phyloP scores from a whole-genome alignment of 75 land plant genomes.

The Pinus tabuliformis region DNA sequence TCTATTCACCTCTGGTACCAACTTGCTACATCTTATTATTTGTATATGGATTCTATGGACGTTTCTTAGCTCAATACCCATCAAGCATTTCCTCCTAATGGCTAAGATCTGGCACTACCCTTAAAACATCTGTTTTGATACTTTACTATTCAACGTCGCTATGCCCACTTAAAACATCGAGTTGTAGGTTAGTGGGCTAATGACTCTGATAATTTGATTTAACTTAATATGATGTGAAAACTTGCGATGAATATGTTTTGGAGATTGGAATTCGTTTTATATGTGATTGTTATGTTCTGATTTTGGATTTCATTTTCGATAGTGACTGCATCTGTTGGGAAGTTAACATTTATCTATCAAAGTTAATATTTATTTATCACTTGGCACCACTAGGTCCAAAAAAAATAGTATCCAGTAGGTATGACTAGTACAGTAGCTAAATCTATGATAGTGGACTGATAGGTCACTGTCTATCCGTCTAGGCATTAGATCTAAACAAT shows the following conservation, averaged over 20 bases:
- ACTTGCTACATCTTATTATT: too few species aligned
- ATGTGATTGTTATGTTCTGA: neutral
- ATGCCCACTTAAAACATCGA: neutral
- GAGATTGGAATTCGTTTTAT: neutral
- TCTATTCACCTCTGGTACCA: conserved; percentile 83
- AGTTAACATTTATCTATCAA: too few species aligned
- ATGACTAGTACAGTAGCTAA: too few species aligned
- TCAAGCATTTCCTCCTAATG: neutral
- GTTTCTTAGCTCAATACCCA: neutral
- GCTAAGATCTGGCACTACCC: neutral
- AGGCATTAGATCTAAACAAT: too few species aligned
- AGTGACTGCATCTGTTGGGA: too few species aligned
- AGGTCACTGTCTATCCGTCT: too few species aligned
- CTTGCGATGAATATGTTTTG: neutral
- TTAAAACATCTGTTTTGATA: neutral
- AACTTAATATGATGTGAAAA: neutral
- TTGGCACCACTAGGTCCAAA: too few species aligned
- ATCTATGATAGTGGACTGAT: too few species aligned
- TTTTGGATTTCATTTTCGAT: neutral
- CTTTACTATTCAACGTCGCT: neutral
- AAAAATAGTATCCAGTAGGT: too few species aligned
- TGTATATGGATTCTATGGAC: neutral
- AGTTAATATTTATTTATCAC: too few species aligned
- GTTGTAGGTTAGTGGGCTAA: neutral
- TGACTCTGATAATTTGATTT: neutral